Base-by-base conservation (phyloP, 1,139 yeast species). In the Lodderomyces jiufengensis region DNA sequence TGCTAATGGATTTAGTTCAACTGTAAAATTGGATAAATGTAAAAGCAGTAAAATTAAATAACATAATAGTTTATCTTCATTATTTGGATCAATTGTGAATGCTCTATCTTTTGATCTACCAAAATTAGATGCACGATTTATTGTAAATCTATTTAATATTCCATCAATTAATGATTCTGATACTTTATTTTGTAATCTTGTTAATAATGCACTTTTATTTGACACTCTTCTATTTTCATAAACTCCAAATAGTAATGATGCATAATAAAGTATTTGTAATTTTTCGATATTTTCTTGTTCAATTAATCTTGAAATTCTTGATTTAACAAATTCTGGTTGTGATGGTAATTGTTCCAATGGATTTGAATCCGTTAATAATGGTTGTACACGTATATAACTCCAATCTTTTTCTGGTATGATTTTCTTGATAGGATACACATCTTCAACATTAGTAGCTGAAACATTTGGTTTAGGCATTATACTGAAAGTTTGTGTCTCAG, bases 1-100 rank as follows among this genome's bases (percentile, higher is more conserved):
- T 3, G 96, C 90, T 48, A 92, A 64, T 15, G 95, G 95, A 6
- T 84, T 74, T 30, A 88, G 63, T 49, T 86, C 95, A 16, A 87
- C 76, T 43, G 76, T 66, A 62, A 79, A 92, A 46, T 77, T 79
- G 55, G 86, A 88, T 40, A 90, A 69, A 55, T 84, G 90, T 55
- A 94, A 65, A 34, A 85, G 70, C 33, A 84, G 61, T 6, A 84
- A 84, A 44, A 92, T 66, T 36, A 88, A 67, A 61, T 79, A 84
- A 58, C 96, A 84, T 47, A 92, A 66, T 34, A 92, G 68, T 61
- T 84, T 87, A 62, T 87, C 95, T 60, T 87, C 95, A 52, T 79
- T 77, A 48, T 78, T 81, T 29, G 97, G 95, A 54, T 92, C 97
- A 44, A 92, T 77, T 42, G 76, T 68, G 56, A 76, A 87, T 11